Evolutionary conservation across 495 filamentous ascomycete species (phyloP).

Genomic region (Hypoxylon subgilvum): DNA sequence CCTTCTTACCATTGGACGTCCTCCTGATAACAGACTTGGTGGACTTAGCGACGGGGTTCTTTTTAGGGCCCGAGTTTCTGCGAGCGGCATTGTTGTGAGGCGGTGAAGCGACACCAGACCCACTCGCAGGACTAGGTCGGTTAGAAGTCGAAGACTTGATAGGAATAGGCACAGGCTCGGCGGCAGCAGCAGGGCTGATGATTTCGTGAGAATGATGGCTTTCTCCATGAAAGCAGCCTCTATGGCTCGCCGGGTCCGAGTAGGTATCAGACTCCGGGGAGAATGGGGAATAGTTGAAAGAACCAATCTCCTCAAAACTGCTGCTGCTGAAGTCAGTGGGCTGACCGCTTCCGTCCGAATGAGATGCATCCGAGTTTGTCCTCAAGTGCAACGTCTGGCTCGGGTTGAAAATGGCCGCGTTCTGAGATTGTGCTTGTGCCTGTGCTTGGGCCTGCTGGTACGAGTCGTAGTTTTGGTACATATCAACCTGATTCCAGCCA

Average conservation of each 20-base stretch:
- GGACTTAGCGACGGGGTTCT: conserved; percentile 79
- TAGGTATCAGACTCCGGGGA: conserved; percentile 70
- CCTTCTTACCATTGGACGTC: conserved; percentile 76
- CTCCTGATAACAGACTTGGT: conserved; percentile 80
- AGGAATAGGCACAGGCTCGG: conserved; percentile 71
- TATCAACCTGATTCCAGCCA: conserved; percentile 78
- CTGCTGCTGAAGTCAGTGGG: conserved; percentile 74
- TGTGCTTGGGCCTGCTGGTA: conserved; percentile 56
- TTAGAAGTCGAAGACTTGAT: conserved; percentile 69
- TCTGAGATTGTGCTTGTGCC: conserved; percentile 52
- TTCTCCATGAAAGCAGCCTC: conserved; percentile 57
- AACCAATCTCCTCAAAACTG: conserved; percentile 77
- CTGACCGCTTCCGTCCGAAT: conserved; percentile 64
- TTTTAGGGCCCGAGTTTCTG: conserved; percentile 68
- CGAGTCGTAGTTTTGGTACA: conserved; percentile 54
- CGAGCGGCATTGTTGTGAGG: conserved; percentile 55
- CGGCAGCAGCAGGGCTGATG: conserved; percentile 71
- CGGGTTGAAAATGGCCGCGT: conserved; percentile 79
- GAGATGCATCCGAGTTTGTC: conserved; percentile 83
- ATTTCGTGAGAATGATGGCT: conserved; percentile 56
- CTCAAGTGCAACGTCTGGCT: conserved; percentile 82
- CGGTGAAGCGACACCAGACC: conserved; percentile 67
- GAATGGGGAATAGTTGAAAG: conserved; percentile 73
- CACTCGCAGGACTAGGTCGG: conserved; percentile 61
- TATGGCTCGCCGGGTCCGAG: conserved; percentile 56